phyloP scores from a whole-genome alignment of 768 basidiomycete genomes.

The Cystoderma amianthinum region DNA sequence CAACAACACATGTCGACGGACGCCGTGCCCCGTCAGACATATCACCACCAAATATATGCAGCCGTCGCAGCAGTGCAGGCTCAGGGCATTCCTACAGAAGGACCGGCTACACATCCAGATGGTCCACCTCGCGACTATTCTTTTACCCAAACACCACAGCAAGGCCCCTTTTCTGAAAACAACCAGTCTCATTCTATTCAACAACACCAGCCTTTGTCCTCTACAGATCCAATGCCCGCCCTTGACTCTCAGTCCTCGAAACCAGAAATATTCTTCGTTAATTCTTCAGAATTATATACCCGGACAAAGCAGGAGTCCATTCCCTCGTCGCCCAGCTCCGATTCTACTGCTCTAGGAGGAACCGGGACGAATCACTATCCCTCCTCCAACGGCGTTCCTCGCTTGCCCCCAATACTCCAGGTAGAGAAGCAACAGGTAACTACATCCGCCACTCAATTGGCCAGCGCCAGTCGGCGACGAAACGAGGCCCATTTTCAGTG shows the following conservation, averaged over 20 bases:
- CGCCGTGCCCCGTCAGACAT: constrained; percentile 17
- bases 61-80: constrained; percentile 31
- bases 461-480: constrained; percentile 81
- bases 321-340: constrained; percentile 25
- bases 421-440: constrained; percentile 95
- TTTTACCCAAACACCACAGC: constrained; percentile 32
- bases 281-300: constrained; percentile 48
- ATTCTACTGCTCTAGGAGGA: constrained; percentile 24
- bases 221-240: constrained; percentile 17
- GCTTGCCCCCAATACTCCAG: constrained; percentile 79
- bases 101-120: constrained; percentile 34
- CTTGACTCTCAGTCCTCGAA: constrained; percentile 14
- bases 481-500: constrained; percentile 92
- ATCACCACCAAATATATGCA: constrained; percentile 26
- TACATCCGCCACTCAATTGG: constrained; percentile 87
- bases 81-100: constrained; percentile 34
- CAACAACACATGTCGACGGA: constrained; percentile 30
- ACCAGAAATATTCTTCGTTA: constrained; percentile 40
- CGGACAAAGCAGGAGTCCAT: constrained; percentile 33
- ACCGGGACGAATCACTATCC: constrained; percentile 53
- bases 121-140: constrained; percentile 32
- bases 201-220: constrained; percentile 24
- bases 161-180: too few species aligned
- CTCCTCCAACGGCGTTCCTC: constrained; percentile 40
- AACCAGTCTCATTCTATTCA: constrained; percentile 31